Evolutionary conservation across 352 stramenopile genomes (phyloP), one percentile per base, ranked within the genome.

Genomic region (Globisporangium irregulare): DNA sequence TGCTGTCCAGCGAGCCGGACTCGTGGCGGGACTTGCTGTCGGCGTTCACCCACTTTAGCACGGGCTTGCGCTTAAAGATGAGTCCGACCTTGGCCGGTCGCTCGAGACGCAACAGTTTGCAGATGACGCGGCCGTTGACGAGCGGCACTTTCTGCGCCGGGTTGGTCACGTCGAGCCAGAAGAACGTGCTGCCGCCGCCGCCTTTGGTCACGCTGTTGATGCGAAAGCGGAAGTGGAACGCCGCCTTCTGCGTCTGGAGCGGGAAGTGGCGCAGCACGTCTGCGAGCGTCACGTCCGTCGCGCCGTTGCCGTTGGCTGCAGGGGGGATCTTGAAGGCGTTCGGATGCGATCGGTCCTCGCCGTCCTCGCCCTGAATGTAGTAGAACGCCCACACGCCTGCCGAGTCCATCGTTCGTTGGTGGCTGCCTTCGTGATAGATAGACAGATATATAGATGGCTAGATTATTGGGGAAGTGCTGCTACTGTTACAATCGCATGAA

Each of bases 221-320:
- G n/a, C 86, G 87, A 67, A 95, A 95, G 62, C 87, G 87, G 71
- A 94, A 95, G 79, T 95, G 87, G 73, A 95, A 95, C 34, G 54
- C 59, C 4, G 67, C 57, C 14, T 65, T 63, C 18, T 76, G 66
- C 61, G 82, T 70, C 38, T 65, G 62, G 62, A 95, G 73, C 12
- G 87, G 87, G 60, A 93, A 92, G 65, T 87, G 75, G 32, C 74
- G 73, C 32, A 89, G 65, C 56, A 95, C 78, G 68, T 95, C 85
- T 2, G 68, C 79, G 25, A 95, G 84, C 59, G 85, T 95, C 50
- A 93, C 75, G 61, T 91, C 84, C 20, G 70, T 51, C 22, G 69
- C 64, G 50, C 73, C 55, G 34, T 56, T 32, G 29, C 29, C 4
- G 29, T 32, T 32, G 29, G 29, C 59, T 3, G 72, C 22, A 51